These are phyloP conservation scores for Pseudisothecium myosuroides DNA, from an alignment of 225 moss, liverwort and hornwort genomes.

Conservation along the genomic window DNA sequence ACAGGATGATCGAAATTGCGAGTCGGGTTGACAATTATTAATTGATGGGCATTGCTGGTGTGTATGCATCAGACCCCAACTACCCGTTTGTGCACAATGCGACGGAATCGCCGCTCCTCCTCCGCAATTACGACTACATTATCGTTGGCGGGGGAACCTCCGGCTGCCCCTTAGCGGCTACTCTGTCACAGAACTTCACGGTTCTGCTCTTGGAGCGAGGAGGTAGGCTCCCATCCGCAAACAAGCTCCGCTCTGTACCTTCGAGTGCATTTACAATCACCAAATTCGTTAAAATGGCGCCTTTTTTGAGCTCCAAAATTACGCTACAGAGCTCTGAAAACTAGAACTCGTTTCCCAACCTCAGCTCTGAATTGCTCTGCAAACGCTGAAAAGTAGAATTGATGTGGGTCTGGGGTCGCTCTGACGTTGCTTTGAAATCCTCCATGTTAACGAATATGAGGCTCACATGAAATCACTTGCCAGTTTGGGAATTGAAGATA, in stretches of 20 bases:
- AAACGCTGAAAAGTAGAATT: neutral
- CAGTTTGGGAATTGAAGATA: neutral
- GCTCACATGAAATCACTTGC: neutral
- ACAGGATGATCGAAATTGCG: neutral
- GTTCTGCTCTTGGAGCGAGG: conserved; percentile 83
- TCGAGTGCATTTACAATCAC: no score
- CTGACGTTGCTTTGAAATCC: neutral
- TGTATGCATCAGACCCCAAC: conserved; percentile 40
- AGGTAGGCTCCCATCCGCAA: conserved; percentile 1
- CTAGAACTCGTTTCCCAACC: neutral
- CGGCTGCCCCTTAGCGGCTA: conserved; percentile 86
- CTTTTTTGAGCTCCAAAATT: neutral
- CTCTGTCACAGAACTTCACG: conserved; percentile 56
- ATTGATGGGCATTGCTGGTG: neutral
- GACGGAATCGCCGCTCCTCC: conserved; percentile 30
- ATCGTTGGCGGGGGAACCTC: conserved; percentile 80
- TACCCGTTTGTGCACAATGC: conserved; percentile 58
- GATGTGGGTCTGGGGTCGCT: neutral
- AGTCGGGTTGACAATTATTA: neutral
- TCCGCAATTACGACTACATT: conserved; percentile 67
- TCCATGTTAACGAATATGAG: neutral
- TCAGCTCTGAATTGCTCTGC: neutral
- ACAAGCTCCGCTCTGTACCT: neutral
- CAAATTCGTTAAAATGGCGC: neutral
- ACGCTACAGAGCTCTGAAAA: neutral